phyloP scores from a whole-genome alignment of 208 protist species.

The Crithidia expoeki region DNA sequence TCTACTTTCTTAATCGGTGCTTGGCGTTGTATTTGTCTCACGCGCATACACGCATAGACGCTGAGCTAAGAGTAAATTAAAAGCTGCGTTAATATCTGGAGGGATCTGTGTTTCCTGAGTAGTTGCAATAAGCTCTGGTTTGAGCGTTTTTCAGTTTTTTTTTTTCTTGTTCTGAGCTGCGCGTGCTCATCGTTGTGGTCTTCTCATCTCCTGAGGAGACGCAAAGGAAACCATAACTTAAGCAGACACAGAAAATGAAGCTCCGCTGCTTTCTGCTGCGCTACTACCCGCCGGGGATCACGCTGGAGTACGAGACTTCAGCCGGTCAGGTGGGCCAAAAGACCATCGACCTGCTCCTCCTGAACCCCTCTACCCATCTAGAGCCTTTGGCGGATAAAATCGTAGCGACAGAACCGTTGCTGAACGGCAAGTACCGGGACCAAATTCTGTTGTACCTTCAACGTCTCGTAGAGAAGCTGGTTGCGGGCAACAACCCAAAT shows the following conservation, averaged over 20 bases:
- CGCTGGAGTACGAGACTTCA: conserved; percentile 91
- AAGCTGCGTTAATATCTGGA: too few species aligned
- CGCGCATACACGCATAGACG: too few species aligned
- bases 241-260: conserved; percentile 59
- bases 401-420: conserved; percentile 89
- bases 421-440: conserved; percentile 69
- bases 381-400: conserved; percentile 86
- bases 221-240: neutral
- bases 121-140: too few species aligned
- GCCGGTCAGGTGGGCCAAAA: conserved; percentile 82
- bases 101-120: too few species aligned
- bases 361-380: conserved; percentile 84
- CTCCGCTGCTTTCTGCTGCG: conserved; percentile 94
- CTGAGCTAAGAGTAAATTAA: too few species aligned
- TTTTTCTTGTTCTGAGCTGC: too few species aligned
- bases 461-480: conserved; percentile 89
- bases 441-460: conserved; percentile 87
- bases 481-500: conserved; percentile 63
- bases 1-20: too few species aligned
- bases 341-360: conserved; percentile 91
- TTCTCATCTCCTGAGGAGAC: too few species aligned
- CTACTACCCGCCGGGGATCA: conserved; percentile 96
- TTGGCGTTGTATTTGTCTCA: too few species aligned
- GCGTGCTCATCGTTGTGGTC: too few species aligned
- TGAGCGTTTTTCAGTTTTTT: too few species aligned